Evolutionary conservation across 345 rosid genomes (phyloP).

Genomic region (Eucalyptus tenuipes): DNA sequence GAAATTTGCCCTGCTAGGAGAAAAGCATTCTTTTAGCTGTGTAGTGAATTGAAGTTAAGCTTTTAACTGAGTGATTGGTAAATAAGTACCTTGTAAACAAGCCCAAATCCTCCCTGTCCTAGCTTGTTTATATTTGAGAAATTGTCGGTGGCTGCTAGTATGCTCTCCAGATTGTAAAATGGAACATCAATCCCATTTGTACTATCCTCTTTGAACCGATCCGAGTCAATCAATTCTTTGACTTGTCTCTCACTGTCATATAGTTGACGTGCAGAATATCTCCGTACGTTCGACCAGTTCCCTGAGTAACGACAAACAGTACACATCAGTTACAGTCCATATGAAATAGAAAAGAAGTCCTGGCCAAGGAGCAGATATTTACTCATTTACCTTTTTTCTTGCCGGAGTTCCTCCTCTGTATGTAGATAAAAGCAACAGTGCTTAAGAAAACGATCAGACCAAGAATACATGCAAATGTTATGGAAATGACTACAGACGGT

Average conservation of each 20-base stretch:
- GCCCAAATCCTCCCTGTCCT: slow-evolving; percentile 77
- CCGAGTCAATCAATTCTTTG: slow-evolving; percentile 35
- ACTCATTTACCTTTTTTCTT: slow-evolving; percentile 15
- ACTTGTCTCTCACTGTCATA: slow-evolving; percentile 34
- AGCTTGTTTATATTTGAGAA: slow-evolving; percentile 57
- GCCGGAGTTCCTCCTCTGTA: slow-evolving; percentile 19
- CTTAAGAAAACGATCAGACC: slow-evolving; percentile 21
- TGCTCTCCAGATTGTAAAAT: slow-evolving; percentile 37
- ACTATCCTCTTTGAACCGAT: slow-evolving; percentile 36
- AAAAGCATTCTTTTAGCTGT: background rate
- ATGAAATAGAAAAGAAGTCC: too few species aligned
- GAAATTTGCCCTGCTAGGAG: slow-evolving; percentile 26
- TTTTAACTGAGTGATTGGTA: background rate
- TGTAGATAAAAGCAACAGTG: slow-evolving; percentile 10
- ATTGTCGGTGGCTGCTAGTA: slow-evolving; percentile 46
- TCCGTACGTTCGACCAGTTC: slow-evolving; percentile 11
- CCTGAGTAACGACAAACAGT: background rate
- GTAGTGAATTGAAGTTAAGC: background rate
- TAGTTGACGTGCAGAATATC: slow-evolving; percentile 16
- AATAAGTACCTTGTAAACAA: slow-evolving; percentile 51
- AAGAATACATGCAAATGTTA: slow-evolving; percentile 18
- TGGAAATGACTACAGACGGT: slow-evolving; percentile 13
- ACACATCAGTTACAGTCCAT: background rate
- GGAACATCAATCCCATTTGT: slow-evolving; percentile 37
- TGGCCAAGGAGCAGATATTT: background rate